A percentile compares a stretch with the other conserved stretches of the same genome.
phyloP scores from a whole-genome alignment of 305 asterid genomes.

The Coffea humblotiana region DNA sequence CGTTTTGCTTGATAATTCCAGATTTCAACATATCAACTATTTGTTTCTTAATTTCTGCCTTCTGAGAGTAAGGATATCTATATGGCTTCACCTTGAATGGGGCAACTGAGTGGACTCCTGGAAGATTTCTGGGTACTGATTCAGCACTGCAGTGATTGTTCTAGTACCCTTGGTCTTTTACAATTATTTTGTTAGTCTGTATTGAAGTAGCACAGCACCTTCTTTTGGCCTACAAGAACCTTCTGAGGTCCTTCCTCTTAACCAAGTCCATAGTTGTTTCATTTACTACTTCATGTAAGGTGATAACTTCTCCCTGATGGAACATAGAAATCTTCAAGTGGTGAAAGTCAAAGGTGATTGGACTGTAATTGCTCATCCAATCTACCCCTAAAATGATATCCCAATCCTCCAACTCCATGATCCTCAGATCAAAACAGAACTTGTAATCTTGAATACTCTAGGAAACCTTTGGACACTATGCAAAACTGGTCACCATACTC shows the following conservation, averaged over 20 bases:
- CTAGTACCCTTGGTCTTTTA: neutral
- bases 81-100: neutral
- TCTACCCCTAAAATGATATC: neutral
- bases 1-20: neutral
- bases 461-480: rapidly evolving
- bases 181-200: too few relatives aligned
- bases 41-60: neutral
- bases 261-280: too few relatives aligned
- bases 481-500: neutral
- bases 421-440: neutral
- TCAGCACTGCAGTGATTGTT: neutral
- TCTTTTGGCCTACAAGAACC: too few relatives aligned
- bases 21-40: neutral
- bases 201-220: neutral
- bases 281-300: too few relatives aligned
- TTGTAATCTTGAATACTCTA: neutral
- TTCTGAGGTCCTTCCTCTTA: too few relatives aligned
- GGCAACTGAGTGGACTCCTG: neutral
- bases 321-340: too few relatives aligned
- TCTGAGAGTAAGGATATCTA: neutral
- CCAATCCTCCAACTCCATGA: neutral
- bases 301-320: too few relatives aligned
- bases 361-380: neutral
- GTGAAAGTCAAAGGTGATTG: too few relatives aligned
- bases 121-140: neutral